A percentile compares a stretch with the other conserved stretches of the same genome.
Evolutionary conservation across 2,329 filamentous ascomycete species (phyloP).

Genomic region (Corniculantispora saksenae): DNA sequence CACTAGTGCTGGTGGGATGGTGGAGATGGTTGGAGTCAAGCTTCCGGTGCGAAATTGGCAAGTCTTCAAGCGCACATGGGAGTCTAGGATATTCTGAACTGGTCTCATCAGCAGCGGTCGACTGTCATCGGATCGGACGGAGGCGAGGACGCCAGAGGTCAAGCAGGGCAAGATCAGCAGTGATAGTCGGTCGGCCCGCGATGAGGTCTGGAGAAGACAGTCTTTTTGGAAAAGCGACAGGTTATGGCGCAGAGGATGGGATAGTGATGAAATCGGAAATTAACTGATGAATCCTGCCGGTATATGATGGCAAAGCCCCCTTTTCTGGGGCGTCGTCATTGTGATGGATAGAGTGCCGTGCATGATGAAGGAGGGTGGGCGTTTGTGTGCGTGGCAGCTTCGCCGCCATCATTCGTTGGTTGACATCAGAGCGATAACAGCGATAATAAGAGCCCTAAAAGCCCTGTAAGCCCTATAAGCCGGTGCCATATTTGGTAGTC

Average conservation of each 20-base stretch:
- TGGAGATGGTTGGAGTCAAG: not conserved
- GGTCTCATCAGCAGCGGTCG: not conserved
- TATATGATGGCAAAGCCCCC: not conserved
- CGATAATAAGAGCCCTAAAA: no score
- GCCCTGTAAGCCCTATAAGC: slow-evolving; percentile 3
- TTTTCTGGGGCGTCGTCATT: not conserved
- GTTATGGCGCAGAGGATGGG: not conserved
- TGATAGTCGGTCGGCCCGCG: not conserved
- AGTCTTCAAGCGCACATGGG: slow-evolving; percentile 5
- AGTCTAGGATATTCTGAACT: not conserved
- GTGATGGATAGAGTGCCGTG: not conserved
- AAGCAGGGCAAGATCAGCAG: slow-evolving; percentile 9
- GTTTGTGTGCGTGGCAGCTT: not conserved
- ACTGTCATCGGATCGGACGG: slow-evolving; percentile 11
- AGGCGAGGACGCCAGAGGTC: not conserved
- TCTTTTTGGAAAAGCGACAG: no score
- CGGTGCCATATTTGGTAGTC: not conserved
- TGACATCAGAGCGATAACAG: no score
- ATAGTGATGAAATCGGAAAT: not conserved
- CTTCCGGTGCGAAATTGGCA: not conserved
- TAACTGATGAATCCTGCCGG: not conserved
- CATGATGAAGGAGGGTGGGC: not conserved
- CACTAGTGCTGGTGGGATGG: slow-evolving; percentile 1
- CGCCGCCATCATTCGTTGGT: not conserved
- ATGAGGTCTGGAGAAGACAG: not conserved